These are phyloP conservation scores for Papilionanthe hybrid DNA, from an alignment of 116 monocot genomes.

Conservation along the genomic window DNA sequence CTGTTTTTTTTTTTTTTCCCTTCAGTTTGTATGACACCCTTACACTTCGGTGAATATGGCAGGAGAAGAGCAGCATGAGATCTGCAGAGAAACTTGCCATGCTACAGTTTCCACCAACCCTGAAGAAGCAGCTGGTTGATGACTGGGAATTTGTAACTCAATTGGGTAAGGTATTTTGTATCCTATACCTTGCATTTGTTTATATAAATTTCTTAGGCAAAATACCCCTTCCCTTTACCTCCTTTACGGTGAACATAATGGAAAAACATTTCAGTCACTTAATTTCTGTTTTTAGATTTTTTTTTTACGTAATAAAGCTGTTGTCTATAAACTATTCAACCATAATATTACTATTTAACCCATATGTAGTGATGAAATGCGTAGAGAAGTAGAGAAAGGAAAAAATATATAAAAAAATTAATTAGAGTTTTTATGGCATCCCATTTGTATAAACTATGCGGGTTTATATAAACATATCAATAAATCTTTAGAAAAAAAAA, in stretches of 20 bases:
- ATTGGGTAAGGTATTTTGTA: slow-evolving; percentile 77
- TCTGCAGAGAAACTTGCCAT: slow-evolving; percentile 52
- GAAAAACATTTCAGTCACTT: not conserved
- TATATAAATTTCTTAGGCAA: not conserved
- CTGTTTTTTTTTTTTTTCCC: not conserved
- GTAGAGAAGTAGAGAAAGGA: no score
- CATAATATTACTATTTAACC: no score
- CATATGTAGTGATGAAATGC: no score
- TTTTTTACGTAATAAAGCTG: not conserved
- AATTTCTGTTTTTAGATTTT: not conserved
- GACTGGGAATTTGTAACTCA: slow-evolving; percentile 90
- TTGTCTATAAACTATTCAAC: not conserved
- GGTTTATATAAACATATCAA: no score
- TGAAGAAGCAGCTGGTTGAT: slow-evolving; percentile 94
- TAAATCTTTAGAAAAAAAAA: no score
- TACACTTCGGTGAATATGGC: slow-evolving; percentile 2
- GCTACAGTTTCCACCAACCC: slow-evolving; percentile 64
- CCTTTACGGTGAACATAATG: not conserved
- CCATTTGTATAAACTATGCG: no score
- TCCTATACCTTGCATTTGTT: slow-evolving; percentile 1
- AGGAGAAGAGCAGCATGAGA: slow-evolving; percentile 67
- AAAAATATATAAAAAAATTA: no score
- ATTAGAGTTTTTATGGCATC: no score
- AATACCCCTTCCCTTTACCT: not conserved
- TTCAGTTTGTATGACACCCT: not conserved